phyloP scores from a whole-genome alignment of 192 early-diverging fungal genomes.

The Fimicolochytrium jonesii region DNA sequence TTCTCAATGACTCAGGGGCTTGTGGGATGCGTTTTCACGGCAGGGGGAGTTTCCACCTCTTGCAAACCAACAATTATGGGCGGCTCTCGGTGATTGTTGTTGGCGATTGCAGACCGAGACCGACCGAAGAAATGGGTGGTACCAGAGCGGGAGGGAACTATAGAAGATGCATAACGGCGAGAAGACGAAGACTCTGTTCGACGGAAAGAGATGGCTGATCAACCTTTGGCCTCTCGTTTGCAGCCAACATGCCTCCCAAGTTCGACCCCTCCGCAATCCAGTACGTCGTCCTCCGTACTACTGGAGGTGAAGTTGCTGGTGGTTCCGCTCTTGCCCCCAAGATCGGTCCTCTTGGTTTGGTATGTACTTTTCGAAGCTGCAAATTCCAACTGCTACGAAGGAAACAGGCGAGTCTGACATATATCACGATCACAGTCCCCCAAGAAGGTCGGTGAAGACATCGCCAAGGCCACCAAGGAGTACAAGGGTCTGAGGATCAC shows the following conservation, averaged over 20 bases:
- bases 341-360: conserved; percentile 98
- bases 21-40: background rate
- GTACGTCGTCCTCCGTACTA: conserved; percentile 90
- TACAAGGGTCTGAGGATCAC: conserved; percentile 99
- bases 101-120: background rate
- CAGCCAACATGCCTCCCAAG: conserved; percentile 76
- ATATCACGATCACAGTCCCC: conserved; percentile 81
- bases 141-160: background rate
- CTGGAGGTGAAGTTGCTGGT: conserved; percentile 98
- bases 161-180: background rate
- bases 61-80: too few species aligned
- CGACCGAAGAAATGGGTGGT: background rate
- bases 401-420: too few species aligned
- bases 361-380: conserved; percentile 23
- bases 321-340: conserved; percentile 97
- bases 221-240: background rate
- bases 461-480: conserved; percentile 98
- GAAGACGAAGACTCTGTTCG: too few species aligned
- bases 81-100: background rate
- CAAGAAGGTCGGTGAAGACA: conserved; percentile 99
- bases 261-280: conserved; percentile 76
- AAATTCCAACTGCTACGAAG: too few species aligned
- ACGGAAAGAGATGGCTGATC: background rate
- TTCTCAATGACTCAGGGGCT: background rate
- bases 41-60: too few species aligned